Evolutionary conservation across 2,329 filamentous ascomycete genomes (phyloP).

Genomic region (Monascus ruber): DNA sequence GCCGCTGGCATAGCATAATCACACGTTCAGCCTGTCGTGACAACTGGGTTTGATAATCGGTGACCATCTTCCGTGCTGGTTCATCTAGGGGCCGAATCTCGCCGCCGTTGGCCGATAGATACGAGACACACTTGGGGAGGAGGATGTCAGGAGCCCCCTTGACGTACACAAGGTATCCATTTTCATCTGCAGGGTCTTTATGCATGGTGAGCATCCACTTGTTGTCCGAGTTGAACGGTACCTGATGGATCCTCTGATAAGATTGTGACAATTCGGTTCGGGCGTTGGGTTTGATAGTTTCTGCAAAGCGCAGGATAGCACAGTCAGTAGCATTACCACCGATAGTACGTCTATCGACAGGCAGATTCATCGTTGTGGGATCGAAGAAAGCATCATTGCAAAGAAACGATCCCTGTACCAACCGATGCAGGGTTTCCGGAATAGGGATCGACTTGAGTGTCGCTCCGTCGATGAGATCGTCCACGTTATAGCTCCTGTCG

Average conservation of each 20-base stretch:
- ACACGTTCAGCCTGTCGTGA: conserved; percentile 60
- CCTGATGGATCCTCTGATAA: conserved; percentile 56
- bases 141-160: conserved; percentile 71
- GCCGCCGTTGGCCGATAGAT: conserved; percentile 44
- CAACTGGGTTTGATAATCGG: conserved; percentile 54
- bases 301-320: conserved; percentile 60
- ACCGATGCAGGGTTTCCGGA: conserved; percentile 41
- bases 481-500: conserved; percentile 11
- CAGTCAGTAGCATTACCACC: conserved; percentile 69
- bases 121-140: conserved; percentile 50
- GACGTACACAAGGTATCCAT: conserved; percentile 37
- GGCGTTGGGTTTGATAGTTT: conserved; percentile 48
- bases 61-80: conserved; percentile 38
- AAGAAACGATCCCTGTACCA: conserved; percentile 52
- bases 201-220: conserved; percentile 64
- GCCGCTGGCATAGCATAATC: conserved; percentile 55
- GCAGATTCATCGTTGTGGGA: conserved; percentile 47
- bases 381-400: conserved; percentile 71
- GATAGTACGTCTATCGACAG: conserved; percentile 51
- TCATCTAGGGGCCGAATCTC: conserved; percentile 41
- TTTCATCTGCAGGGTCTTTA: conserved; percentile 21
- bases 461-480: conserved; percentile 6
- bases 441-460: conserved; percentile 2
- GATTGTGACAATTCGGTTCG: conserved; percentile 40
- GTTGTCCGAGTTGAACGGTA: conserved; percentile 74